A percentile compares a stretch with the other conserved stretches of the same genome.
Evolutionary conservation across 306 rosid genomes (phyloP).

Genomic region (Pyrus communis): DNA sequence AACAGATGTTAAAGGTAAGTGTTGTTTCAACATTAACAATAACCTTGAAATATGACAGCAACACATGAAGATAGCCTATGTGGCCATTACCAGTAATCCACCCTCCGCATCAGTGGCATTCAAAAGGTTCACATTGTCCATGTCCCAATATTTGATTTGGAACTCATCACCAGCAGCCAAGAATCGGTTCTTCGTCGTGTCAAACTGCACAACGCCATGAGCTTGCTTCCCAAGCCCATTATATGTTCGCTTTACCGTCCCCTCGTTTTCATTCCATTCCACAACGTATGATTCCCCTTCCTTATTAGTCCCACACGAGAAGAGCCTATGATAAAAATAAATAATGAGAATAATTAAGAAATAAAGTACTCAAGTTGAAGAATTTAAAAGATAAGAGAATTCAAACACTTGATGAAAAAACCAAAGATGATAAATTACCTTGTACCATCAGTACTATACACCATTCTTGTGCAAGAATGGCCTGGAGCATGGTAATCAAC

Average conservation of each 20-base stretch:
- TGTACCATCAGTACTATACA: conserved; percentile 24
- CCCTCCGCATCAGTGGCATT: conserved; percentile 15
- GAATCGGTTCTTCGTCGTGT: conserved; percentile 15
- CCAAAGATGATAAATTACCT: conserved; percentile 7
- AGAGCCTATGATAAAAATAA: conserved; percentile 19
- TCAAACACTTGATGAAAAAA: neutral
- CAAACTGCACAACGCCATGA: conserved; percentile 20
- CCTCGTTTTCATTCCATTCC: conserved; percentile 41
- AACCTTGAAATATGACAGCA: conserved; percentile 3
- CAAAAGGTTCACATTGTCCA: conserved; percentile 31
- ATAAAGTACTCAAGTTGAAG: neutral
- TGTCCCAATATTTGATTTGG: conserved; percentile 35
- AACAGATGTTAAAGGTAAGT: neutral
- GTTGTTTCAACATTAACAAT: neutral
- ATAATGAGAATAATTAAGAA: neutral
- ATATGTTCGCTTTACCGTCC: conserved; percentile 20
- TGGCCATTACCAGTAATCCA: conserved; percentile 23
- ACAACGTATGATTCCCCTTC: conserved; percentile 31
- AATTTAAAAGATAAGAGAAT: neutral
- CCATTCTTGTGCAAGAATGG: conserved; percentile 23
- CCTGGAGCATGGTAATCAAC: conserved; percentile 25
- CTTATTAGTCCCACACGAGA: conserved; percentile 31
- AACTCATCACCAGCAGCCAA: conserved; percentile 41
- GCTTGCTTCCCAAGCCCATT: conserved; percentile 29
- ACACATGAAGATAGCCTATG: neutral